Evolutionary conservation across 768 basidiomycete species (phyloP).

Genomic region (button mushroom (Agaricus bisporus)): DNA sequence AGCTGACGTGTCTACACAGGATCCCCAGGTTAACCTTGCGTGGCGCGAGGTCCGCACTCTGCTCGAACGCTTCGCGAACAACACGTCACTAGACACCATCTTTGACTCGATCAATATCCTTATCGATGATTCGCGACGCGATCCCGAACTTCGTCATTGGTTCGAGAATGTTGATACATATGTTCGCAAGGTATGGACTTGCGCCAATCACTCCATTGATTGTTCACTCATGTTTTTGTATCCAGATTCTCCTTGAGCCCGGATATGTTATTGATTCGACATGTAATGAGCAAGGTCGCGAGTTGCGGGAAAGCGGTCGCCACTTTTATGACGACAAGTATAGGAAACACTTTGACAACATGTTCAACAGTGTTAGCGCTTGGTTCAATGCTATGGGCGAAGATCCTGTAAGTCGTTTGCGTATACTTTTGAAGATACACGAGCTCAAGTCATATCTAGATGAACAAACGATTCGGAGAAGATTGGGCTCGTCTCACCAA

Average conservation of each 20-base stretch:
- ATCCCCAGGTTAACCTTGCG: constrained; percentile 51
- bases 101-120: constrained; percentile 67
- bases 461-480: constrained; percentile 73
- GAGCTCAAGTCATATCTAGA: constrained; percentile 14
- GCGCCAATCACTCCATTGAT: not conserved
- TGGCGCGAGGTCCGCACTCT: constrained; percentile 66
- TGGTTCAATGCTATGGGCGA: constrained; percentile 86
- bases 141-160: constrained; percentile 72
- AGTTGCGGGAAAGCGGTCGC: constrained; percentile 66
- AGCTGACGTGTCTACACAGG: constrained; percentile 22
- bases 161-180: constrained; percentile 58
- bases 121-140: constrained; percentile 67
- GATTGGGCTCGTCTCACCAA: constrained; percentile 79
- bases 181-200: constrained; percentile 48
- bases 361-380: constrained; percentile 62
- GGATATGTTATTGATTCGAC: constrained; percentile 83
- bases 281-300: constrained; percentile 56
- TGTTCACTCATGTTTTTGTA: not conserved
- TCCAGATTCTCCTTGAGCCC: constrained; percentile 64
- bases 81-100: constrained; percentile 56
- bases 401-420: constrained; percentile 50
- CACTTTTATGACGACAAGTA: constrained; percentile 68
- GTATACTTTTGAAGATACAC: not conserved
- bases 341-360: constrained; percentile 69
- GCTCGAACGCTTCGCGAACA: constrained; percentile 88